A percentile compares a stretch with the other conserved stretches of the same genome.
Evolutionary conservation across 345 rosid genomes (phyloP).

Genomic region (Aquilaria malaccensis): DNA sequence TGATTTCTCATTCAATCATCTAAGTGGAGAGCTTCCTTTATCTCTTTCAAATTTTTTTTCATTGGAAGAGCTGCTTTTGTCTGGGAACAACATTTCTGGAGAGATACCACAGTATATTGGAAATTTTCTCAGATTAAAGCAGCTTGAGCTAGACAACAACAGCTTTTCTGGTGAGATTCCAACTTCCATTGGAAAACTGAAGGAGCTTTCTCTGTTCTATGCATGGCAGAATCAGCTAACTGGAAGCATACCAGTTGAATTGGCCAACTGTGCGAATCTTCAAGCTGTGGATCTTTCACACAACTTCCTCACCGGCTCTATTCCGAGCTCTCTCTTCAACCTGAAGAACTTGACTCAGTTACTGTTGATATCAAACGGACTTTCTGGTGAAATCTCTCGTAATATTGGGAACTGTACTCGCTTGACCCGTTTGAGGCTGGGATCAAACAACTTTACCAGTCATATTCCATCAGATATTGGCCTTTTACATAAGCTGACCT

Average conservation of each 20-base stretch:
- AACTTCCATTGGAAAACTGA: slow-evolving; percentile 40
- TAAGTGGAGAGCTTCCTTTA: slow-evolving; percentile 37
- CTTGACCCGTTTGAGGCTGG: slow-evolving; percentile 52
- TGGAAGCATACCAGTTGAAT: slow-evolving; percentile 50
- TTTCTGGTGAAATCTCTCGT: slow-evolving; percentile 52
- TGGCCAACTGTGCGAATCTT: slow-evolving; percentile 47
- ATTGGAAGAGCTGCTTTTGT: slow-evolving; percentile 55
- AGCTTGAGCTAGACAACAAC: slow-evolving; percentile 63
- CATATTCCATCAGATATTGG: slow-evolving; percentile 47
- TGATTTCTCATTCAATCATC: slow-evolving; percentile 55
- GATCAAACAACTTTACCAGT: slow-evolving; percentile 48
- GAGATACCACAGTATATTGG: slow-evolving; percentile 38
- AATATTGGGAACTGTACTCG: slow-evolving; percentile 46
- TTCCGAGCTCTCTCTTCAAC: slow-evolving; percentile 52
- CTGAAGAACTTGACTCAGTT: slow-evolving; percentile 48
- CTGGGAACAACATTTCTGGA: slow-evolving; percentile 50
- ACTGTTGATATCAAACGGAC: slow-evolving; percentile 46
- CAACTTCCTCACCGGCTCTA: slow-evolving; percentile 46
- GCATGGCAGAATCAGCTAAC: slow-evolving; percentile 66
- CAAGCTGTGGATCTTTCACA: slow-evolving; percentile 65
- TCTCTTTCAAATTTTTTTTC: slow-evolving; percentile 34
- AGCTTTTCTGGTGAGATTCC: slow-evolving; percentile 48
- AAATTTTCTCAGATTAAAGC: slow-evolving; percentile 38
- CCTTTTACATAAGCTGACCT: slow-evolving; percentile 34
- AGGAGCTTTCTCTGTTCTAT: slow-evolving; percentile 48